These are phyloP conservation scores for bread wheat (Triticum aestivum) DNA, from an alignment of 176 grass and related monocot species.

Conservation along the genomic window IWGSC_CS_RefSeq_v2.1 NC_057794.1:103164677-103165176, in stretches of 20 bases:
- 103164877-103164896: conserved; percentile 91
- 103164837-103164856: conserved; percentile 87
- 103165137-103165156: conserved; percentile 83
- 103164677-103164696: conserved; percentile 66
- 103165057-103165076: conserved; percentile 86
- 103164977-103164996: conserved; percentile 63
- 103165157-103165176: conserved; percentile 30
- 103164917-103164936: conserved; percentile 70
- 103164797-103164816: conserved; percentile 68
- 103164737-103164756: conserved; percentile 76
- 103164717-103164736: conserved; percentile 90
- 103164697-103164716: conserved; percentile 79
- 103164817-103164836: conserved; percentile 93
- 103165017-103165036: conserved; percentile 55
- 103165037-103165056: conserved; percentile 64
- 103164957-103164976: conserved; percentile 59
- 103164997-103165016: conserved; percentile 53
- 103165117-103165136: conserved; percentile 86
- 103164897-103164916: conserved; percentile 83
- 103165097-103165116: conserved; percentile 80
- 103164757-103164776: conserved; percentile 81
- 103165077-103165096: conserved; percentile 97
- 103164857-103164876: conserved; percentile 72
- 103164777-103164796: conserved; percentile 74
- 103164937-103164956: conserved; percentile 75